A percentile compares a stretch with the other conserved stretches of the same genome.
These are phyloP conservation scores for Stentor roeselii DNA, from an alignment of 73 alveolate species.

Conservation along the genomic window DNA sequence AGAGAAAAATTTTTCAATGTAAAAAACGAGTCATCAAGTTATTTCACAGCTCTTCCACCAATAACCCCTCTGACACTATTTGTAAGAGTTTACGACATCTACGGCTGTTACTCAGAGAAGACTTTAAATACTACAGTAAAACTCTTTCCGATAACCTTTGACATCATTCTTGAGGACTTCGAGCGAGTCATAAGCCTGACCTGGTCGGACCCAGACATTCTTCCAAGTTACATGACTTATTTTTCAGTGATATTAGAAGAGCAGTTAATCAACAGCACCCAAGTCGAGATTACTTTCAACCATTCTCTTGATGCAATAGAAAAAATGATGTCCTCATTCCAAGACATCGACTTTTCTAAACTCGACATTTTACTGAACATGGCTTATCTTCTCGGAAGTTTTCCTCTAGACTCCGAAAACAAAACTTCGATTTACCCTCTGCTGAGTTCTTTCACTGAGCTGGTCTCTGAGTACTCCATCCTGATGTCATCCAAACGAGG, in stretches of 20 bases:
- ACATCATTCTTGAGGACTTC: neutral
- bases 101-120: neutral
- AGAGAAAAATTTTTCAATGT: neutral
- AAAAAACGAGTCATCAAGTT: constrained; percentile 1
- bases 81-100: constrained; percentile 15
- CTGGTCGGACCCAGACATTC: neutral
- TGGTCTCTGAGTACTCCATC: neutral
- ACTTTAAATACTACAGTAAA: neutral
- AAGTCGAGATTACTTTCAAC: neutral
- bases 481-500: neutral
- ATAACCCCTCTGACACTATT: neutral
- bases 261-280: neutral
- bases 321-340: neutral
- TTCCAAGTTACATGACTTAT: neutral
- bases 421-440: neutral
- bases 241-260: neutral
- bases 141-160: neutral
- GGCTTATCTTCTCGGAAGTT: neutral
- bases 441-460: neutral
- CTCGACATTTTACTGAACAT: neutral
- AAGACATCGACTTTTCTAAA: neutral
- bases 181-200: neutral
- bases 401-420: neutral
- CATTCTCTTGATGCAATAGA: neutral
- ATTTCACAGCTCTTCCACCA: neutral